Evolutionary conservation across 2,329 filamentous ascomycete species (phyloP).

Genomic region (Microcera coccophila): DNA sequence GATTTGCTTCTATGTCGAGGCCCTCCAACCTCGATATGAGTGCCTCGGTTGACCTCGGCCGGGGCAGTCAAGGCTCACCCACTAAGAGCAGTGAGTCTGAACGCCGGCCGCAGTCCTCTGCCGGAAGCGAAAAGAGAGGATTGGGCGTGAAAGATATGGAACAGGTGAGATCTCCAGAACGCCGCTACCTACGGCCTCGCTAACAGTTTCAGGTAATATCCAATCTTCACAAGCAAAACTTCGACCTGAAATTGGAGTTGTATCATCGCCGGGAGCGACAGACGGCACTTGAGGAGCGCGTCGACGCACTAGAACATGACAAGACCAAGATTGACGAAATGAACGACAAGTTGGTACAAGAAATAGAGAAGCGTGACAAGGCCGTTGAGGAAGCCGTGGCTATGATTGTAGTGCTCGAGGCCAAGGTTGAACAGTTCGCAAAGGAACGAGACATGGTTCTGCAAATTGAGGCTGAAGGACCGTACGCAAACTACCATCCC

Average conservation of each 20-base stretch:
- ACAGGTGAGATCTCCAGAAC: constrained; percentile 43
- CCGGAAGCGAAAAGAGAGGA: constrained; percentile 45
- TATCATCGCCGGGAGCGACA: constrained; percentile 66
- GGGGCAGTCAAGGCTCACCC: constrained; percentile 39
- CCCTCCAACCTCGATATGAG: constrained; percentile 37
- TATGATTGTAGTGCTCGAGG: constrained; percentile 64
- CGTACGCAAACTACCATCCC: constrained; percentile 31
- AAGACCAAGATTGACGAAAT: constrained; percentile 53
- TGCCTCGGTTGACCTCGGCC: constrained; percentile 36
- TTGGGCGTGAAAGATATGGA: constrained; percentile 67
- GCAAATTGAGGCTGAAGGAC: constrained; percentile 43
- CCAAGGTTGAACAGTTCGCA: constrained; percentile 51
- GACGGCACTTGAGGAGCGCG: constrained; percentile 52
- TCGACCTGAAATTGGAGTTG: constrained; percentile 70
- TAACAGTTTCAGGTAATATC: constrained; percentile 53
- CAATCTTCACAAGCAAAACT: constrained; percentile 70
- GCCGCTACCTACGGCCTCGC: not conserved
- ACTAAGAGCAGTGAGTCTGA: constrained; percentile 33
- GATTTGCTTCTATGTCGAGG: constrained; percentile 30
- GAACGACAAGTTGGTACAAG: constrained; percentile 54
- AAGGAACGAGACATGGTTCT: constrained; percentile 52
- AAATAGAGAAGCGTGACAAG: constrained; percentile 65
- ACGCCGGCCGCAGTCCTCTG: constrained; percentile 43
- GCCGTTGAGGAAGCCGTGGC: constrained; percentile 67
- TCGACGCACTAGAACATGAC: constrained; percentile 53